Base-by-base conservation (phyloP, 2,329 filamentous ascomycete species). In the Aspergillus sp. region DNA sequence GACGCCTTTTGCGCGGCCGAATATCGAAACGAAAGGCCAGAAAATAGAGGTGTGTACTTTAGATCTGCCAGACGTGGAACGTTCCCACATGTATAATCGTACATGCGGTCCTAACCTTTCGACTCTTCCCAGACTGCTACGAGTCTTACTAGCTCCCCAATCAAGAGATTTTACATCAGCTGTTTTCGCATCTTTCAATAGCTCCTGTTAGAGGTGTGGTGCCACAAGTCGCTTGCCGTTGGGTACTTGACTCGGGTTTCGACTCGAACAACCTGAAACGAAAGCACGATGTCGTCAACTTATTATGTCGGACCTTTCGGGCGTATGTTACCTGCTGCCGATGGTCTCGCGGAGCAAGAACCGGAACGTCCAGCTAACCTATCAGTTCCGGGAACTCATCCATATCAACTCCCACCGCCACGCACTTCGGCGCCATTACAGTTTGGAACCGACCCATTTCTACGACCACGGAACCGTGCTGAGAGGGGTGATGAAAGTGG, bases 391-490 rank as follows among this genome's bases (percentile, higher is more conserved):
- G 69, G 61, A 64, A 66, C 67, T 51, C 67, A 59, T 55, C 72
- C 70, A 49, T 77, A 76, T 62, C 72, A 74, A 57, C 75, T 77
- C 53, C 75, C 75, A 55, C 74, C 72, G 32, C 75, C 74, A 52
- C 72, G 69, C 38, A 61, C 68, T 48, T 68, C 68, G 5, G 63
- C 61, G 20, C 67, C 68, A 48, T 60, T 75, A 53, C 70, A 71
- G 52, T 72, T 74, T 64, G 72, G 70, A 56, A 66, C 71, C 12
- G 73, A 75, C 45, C 60, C 68, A 7, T 68, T 70, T 48, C 45
- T 71, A 39, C 64, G 64, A 55, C 67, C 70, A 56, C 57, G 64
- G 42, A 64, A 64, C 48, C 59, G 62, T 41, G 48, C 57, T 55
- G 68, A 71, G 34, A 62, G 60, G 59, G 44, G 55, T 12, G 66